These are phyloP conservation scores for Trametes villosa DNA, from an alignment of 768 basidiomycete species.

Conservation along the genomic window DNA sequence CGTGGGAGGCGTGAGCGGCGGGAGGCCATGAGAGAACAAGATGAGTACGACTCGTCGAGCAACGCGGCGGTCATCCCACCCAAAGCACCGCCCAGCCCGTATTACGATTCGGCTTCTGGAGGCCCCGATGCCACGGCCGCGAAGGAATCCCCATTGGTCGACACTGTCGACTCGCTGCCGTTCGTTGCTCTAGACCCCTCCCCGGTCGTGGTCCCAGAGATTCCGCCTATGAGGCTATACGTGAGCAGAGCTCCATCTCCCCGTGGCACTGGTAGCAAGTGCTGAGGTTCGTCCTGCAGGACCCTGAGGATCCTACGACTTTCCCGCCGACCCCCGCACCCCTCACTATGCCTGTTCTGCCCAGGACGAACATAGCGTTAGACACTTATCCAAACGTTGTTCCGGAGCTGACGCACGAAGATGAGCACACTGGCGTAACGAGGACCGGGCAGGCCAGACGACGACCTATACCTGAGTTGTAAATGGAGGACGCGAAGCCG, in stretches of 20 bases:
- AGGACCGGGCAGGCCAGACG: too few relatives aligned
- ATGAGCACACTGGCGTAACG: not conserved
- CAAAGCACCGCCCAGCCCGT: too few relatives aligned
- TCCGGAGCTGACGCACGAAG: not conserved
- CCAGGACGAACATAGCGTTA: not conserved
- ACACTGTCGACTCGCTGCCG: not conserved
- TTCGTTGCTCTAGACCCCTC: not conserved
- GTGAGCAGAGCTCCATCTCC: not conserved
- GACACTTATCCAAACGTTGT: not conserved
- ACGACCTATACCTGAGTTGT: not conserved
- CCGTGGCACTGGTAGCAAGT: not conserved
- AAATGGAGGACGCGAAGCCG: too few relatives aligned
- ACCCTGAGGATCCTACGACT: slow-evolving; percentile 11
- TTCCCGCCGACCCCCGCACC: slow-evolving; percentile 5
- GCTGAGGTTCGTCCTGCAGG: not conserved
- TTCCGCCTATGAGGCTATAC: not conserved
- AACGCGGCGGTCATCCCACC: too few relatives aligned
- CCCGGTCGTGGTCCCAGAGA: not conserved
- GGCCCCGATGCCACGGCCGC: not conserved
- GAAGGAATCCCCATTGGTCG: not conserved
- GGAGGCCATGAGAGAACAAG: not conserved
- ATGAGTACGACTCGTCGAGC: too few relatives aligned
- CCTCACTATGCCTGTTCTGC: not conserved
- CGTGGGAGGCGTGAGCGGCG: too few relatives aligned
- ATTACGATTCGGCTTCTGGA: too few relatives aligned